Percentiles rank a stretch among this genome's conserved stretches.
phyloP scores from a whole-genome alignment of 306 rosid genomes.

The Prunus kanzakura region DNA sequence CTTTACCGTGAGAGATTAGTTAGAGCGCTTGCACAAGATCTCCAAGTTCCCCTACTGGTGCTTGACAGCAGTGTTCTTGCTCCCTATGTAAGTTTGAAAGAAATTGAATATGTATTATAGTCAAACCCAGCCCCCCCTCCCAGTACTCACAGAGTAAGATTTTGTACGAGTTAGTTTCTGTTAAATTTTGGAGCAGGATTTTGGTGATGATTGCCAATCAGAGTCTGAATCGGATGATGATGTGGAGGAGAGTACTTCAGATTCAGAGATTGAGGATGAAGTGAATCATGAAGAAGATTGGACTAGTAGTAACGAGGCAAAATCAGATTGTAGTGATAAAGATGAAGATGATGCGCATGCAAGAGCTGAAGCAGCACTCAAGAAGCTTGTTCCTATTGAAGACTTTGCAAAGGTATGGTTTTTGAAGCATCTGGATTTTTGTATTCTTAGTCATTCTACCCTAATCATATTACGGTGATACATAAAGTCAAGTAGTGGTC shows the following conservation, averaged over 20 bases:
- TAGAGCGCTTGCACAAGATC: conserved; percentile 83
- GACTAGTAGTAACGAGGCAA: conserved; percentile 73
- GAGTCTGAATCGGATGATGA: conserved; percentile 85
- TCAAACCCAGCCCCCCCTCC: not conserved
- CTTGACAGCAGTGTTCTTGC: conserved; percentile 88
- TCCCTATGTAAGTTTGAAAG: conserved; percentile 67
- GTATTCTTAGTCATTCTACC: not conserved
- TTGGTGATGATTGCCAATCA: conserved; percentile 69
- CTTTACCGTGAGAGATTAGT: conserved; percentile 93
- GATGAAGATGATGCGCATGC: conserved; percentile 70
- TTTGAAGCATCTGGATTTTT: not conserved
- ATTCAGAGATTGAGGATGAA: conserved; percentile 74
- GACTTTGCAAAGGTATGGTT: conserved; percentile 61
- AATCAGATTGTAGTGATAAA: conserved; percentile 69
- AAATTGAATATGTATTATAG: not conserved
- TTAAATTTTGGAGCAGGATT: conserved; percentile 57
- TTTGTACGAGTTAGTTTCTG: conserved; percentile 5
- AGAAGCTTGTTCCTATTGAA: conserved; percentile 71
- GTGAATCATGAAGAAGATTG: conserved; percentile 77
- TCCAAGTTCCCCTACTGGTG: conserved; percentile 82
- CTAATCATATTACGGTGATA: not conserved
- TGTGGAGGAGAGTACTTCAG: conserved; percentile 65
- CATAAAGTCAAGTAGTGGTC: not conserved
- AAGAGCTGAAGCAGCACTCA: conserved; percentile 77
- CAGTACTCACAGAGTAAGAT: not conserved